Evolutionary conservation across 2,329 filamentous ascomycete species (phyloP).

Genomic region (Coniochaeta sp.): DNA sequence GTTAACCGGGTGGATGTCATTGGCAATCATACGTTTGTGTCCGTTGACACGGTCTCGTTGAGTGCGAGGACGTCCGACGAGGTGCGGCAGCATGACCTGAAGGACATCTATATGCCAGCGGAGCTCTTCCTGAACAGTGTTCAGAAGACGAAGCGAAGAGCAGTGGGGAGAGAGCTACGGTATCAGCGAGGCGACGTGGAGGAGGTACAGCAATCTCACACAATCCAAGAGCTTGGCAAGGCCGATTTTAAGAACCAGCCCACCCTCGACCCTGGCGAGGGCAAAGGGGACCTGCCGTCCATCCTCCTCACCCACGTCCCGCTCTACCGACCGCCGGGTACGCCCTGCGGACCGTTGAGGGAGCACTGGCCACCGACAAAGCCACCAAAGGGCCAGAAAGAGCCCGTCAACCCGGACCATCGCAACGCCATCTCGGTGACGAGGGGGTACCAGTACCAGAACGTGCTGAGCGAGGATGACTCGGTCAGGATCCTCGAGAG

Average conservation of each 20-base stretch:
- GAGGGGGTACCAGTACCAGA: slow-evolving; percentile 91
- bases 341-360: slow-evolving; percentile 78
- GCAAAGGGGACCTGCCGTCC: slow-evolving; percentile 64
- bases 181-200: slow-evolving; percentile 53
- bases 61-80: slow-evolving; percentile 58
- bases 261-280: slow-evolving; percentile 32
- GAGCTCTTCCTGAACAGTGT: slow-evolving; percentile 68
- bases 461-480: slow-evolving; percentile 72
- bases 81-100: slow-evolving; percentile 42
- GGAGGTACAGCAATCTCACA: slow-evolving; percentile 48
- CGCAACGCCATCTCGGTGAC: slow-evolving; percentile 72
- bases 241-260: slow-evolving; percentile 32
- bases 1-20: slow-evolving; percentile 86
- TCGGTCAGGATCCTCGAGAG: slow-evolving; percentile 69
- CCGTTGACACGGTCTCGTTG: slow-evolving; percentile 79
- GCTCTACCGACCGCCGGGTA: slow-evolving; percentile 72
- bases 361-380: slow-evolving; percentile 73
- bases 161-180: slow-evolving; percentile 61
- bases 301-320: slow-evolving; percentile 89
- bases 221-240: slow-evolving; percentile 49
- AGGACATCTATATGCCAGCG: slow-evolving; percentile 65
- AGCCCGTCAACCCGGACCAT: slow-evolving; percentile 51
- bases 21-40: slow-evolving; percentile 93
- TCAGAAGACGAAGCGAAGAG: slow-evolving; percentile 56
- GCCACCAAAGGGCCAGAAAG: slow-evolving; percentile 49